Conservation (phyloP, 1,139 yeast species). For the Arxiozyma bovina region DNA sequence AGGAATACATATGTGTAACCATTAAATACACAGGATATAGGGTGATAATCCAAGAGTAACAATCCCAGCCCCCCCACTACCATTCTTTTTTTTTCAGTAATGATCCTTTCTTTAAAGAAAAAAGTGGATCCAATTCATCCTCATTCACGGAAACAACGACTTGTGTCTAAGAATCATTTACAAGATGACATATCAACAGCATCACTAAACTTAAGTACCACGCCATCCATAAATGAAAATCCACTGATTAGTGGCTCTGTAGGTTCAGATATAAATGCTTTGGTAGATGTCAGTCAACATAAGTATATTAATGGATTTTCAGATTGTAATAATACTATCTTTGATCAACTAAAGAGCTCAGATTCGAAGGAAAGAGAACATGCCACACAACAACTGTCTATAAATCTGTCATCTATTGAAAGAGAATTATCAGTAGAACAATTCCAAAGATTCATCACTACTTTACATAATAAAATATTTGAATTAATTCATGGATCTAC, state of each 20-base stretch:
- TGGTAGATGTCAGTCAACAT: constrained; percentile 15
- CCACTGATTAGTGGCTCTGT: constrained; percentile 14
- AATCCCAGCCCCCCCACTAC: too few species aligned
- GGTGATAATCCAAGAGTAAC: too few species aligned
- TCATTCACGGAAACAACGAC: constrained; percentile 18
- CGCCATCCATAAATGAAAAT: constrained; percentile 14
- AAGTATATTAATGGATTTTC: constrained; percentile 21
- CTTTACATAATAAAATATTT: constrained; percentile 78
- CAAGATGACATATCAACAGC: constrained; percentile 22
- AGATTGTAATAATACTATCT: constrained; percentile 22
- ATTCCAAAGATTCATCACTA: constrained; percentile 71
- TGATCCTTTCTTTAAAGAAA: constrained; percentile 20
- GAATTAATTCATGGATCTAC: constrained; percentile 75
- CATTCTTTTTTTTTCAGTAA: not conserved
- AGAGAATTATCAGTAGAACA: constrained; percentile 73
- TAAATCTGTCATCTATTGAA: constrained; percentile 59
- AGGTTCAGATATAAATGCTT: constrained; percentile 17
- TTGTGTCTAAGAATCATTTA: constrained; percentile 16
- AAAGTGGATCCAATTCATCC: constrained; percentile 19
- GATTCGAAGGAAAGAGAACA: constrained; percentile 42
- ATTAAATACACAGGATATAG: too few species aligned
- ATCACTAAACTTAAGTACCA: constrained; percentile 18
- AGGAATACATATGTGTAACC: too few species aligned
- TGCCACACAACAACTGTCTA: constrained; percentile 59
- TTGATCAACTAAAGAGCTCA: constrained; percentile 26